phyloP scores from a whole-genome alignment of 2,329 filamentous ascomycete genomes.

The Dactylellina parvicollis region DNA sequence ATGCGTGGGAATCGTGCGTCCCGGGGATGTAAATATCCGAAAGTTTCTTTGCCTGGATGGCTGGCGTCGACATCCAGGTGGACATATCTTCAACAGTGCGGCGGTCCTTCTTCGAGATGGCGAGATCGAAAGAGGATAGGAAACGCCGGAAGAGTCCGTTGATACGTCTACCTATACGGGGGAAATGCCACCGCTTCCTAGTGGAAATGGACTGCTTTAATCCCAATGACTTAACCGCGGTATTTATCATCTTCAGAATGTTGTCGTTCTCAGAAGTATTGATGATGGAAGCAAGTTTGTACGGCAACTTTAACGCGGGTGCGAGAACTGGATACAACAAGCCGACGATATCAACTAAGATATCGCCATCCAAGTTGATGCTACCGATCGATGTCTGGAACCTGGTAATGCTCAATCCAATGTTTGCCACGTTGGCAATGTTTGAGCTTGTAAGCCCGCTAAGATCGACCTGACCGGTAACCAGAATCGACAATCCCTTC shows the following conservation, averaged over 20 bases:
- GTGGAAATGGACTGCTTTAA: background rate
- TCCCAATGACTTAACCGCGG: background rate
- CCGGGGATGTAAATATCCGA: slow-evolving; percentile 37
- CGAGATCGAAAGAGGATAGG: background rate
- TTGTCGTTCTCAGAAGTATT: slow-evolving; percentile 36
- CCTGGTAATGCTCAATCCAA: slow-evolving; percentile 24
- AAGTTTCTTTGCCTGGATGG: slow-evolving; percentile 24
- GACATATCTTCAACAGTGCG: slow-evolving; percentile 9
- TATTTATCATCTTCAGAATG: slow-evolving; percentile 28
- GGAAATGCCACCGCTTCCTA: background rate
- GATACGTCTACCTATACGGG: background rate
- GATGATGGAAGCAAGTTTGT: slow-evolving; percentile 37
- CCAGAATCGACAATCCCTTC: slow-evolving; percentile 17
- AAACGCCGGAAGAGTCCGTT: background rate
- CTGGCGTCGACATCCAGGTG: slow-evolving; percentile 42
- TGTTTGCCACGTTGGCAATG: slow-evolving; percentile 4
- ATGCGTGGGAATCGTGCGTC: slow-evolving; percentile 46
- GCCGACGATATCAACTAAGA: slow-evolving; percentile 42
- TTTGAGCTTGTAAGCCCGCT: slow-evolving; percentile 1
- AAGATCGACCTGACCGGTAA: slow-evolving; percentile 22
- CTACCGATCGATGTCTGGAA: slow-evolving; percentile 29
- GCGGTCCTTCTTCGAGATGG: background rate
- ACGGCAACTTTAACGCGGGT: slow-evolving; percentile 30
- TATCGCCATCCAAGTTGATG: slow-evolving; percentile 36
- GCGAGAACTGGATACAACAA: slow-evolving; percentile 35